Percentiles rank a stretch among this genome's conserved stretches.
Evolutionary conservation across 306 rosid species (phyloP).

Genomic region (Malus orientalis): DNA sequence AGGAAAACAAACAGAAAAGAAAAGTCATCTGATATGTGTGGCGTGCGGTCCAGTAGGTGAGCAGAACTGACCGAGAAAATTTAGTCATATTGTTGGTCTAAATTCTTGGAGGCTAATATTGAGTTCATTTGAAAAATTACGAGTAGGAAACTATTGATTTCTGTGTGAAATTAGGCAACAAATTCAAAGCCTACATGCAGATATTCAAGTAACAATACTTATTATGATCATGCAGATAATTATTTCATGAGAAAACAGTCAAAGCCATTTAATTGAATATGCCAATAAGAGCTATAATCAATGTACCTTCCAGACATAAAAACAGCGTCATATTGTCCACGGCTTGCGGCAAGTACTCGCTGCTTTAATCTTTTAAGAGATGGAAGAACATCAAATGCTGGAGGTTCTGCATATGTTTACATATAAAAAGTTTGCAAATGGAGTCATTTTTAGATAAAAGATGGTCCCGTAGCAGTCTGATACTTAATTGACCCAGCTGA

Average conservation of each 20-base stretch:
- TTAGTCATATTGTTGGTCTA: neutral
- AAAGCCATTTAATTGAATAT: neutral
- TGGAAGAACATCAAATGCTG: slow-evolving; percentile 94
- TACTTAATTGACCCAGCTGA: neutral
- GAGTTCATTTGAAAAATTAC: neutral
- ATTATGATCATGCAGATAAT: neutral
- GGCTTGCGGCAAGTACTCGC: slow-evolving; percentile 68
- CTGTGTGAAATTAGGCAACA: neutral
- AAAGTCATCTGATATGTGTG: neutral
- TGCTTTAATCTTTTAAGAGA: slow-evolving; percentile 86
- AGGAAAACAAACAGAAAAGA: neutral
- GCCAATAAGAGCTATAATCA: neutral
- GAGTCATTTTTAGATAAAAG: neutral
- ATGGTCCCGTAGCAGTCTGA: neutral
- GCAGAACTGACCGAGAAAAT: neutral
- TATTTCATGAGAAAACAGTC: neutral
- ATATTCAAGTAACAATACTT: neutral
- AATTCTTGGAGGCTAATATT: neutral
- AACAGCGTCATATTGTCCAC: slow-evolving; percentile 80
- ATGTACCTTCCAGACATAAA: slow-evolving; percentile 96
- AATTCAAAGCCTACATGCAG: neutral
- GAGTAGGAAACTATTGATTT: too few relatives aligned
- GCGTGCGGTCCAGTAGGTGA: neutral
- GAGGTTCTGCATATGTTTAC: slow-evolving; percentile 52
- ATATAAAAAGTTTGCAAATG: neutral